A percentile compares a stretch with the other conserved stretches of the same genome.
Conservation (phyloP, 2,329 filamentous ascomycete species). For the Cordyceps cateniannulata region DNA sequence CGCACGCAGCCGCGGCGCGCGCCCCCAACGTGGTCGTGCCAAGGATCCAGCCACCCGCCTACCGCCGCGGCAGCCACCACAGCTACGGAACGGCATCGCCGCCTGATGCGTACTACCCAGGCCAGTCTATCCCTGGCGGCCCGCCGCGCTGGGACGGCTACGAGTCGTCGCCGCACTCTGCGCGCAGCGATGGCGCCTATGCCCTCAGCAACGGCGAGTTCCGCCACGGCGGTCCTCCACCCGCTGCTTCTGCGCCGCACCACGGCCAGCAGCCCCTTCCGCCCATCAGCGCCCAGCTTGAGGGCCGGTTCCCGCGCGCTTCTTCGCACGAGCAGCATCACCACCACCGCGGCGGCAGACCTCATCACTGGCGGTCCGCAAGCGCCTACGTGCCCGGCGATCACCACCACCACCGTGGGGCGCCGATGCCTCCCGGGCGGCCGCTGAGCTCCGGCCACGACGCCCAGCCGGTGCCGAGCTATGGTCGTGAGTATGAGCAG, state of each 20-base stretch:
- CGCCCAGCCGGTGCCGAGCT: background rate
- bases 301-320: background rate
- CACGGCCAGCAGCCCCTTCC: conserved; percentile 15
- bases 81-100: background rate
- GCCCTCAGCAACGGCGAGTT: conserved; percentile 1
- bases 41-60: conserved; percentile 18
- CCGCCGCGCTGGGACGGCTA: conserved; percentile 8
- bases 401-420: background rate
- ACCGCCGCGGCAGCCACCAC: conserved; percentile 11
- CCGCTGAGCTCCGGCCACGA: conserved; percentile 6
- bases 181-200: conserved; percentile 3
- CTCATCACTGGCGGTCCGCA: conserved; percentile 9
- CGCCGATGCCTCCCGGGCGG: background rate
- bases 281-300: conserved; percentile 20
- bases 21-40: conserved; percentile 20
- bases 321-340: no score
- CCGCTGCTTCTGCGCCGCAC: background rate
- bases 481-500: background rate
- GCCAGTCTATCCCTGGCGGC: background rate
- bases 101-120: conserved; percentile 1
- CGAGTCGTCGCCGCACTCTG: conserved; percentile 4
- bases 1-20: conserved; percentile 11
- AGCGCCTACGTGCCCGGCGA: conserved; percentile 4
- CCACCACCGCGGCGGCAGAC: background rate
- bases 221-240: background rate